A percentile compares a stretch with the other conserved stretches of the same genome.
Evolutionary conservation across 306 rosid species (phyloP).

Genomic region (Acacia melanoxylon): DNA sequence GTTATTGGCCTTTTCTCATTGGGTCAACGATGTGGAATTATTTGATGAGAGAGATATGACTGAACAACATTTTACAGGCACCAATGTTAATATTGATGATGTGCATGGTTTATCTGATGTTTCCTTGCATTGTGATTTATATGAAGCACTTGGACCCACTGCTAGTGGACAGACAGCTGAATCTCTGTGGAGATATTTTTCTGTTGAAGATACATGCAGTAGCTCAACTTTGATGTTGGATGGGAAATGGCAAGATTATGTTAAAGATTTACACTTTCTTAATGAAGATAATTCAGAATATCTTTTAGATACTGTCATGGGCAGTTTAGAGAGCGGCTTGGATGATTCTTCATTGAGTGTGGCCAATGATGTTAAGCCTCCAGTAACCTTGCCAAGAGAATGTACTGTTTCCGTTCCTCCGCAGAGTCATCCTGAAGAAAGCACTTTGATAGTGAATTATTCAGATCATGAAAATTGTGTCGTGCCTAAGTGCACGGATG

Average conservation of each 20-base stretch:
- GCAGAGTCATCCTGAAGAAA: constrained; percentile 43
- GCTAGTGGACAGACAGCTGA: constrained; percentile 33
- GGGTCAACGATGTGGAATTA: constrained; percentile 37
- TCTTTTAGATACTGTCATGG: constrained; percentile 46
- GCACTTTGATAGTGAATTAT: constrained; percentile 23
- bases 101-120: constrained; percentile 34
- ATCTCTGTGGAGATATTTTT: constrained; percentile 30
- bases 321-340: constrained; percentile 36
- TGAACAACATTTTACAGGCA: constrained; percentile 38
- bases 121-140: constrained; percentile 54
- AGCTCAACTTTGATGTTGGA: constrained; percentile 40
- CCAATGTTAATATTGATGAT: constrained; percentile 16
- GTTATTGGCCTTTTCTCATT: constrained; percentile 39
- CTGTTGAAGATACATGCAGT: constrained; percentile 39
- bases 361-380: background rate
- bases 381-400: constrained; percentile 32
- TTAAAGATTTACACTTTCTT: constrained; percentile 32
- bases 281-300: constrained; percentile 39
- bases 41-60: constrained; percentile 40
- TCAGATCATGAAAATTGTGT: constrained; percentile 35
- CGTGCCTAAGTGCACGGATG: constrained; percentile 29
- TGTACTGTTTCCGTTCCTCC: constrained; percentile 37
- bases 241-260: constrained; percentile 32
- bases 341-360: constrained; percentile 40
- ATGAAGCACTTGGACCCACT: constrained; percentile 54